Evolutionary conservation across 129 eudicot species (phyloP), one percentile per base, ranked within the genome.

Genomic region (Lactuca sativa): DNA sequence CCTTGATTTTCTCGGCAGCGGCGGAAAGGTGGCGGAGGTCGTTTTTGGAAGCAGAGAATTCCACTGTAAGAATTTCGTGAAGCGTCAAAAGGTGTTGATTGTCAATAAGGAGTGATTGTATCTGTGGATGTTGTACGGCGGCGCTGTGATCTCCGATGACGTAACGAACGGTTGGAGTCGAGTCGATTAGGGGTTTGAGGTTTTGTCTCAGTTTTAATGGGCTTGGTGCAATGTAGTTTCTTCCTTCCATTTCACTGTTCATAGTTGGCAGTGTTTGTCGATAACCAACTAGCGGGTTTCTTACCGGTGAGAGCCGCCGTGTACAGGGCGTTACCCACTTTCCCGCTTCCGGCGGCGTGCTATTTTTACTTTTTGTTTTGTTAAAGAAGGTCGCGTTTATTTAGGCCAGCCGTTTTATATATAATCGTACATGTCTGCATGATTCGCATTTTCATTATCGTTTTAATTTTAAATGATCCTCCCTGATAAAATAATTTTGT

Each of bases 11-110:
- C 4, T 56, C 65, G 65, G 80, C 80, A 30, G 79, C 25, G 68
- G 81, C 43, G 58, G 82, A 81, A 49, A 84, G 82, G 72, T 69
- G 85, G 57, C 77, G 93, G 48, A 89, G 75, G 17, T 86, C 83
- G 31, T 80, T 81, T 9, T 70, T 72, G 7, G 88, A 73, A 62
- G 69, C 59, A 58, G 82, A 49, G 38, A 86, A 76, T 13, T 89
- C 90, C 72, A 77, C 88, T 51, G 80, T 75, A 52, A 86, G 85
- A 11, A 81, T 69, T 40, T 72, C 90, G 69, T 84, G 80, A 4
- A 43, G 33, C 40, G 78, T 83, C 12, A 80, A 74, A 1, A 89
- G 78, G 8, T 79, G 82, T 36, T 82, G 89, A 14, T 86, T 84
- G 74, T 86, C 93, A 8, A 30, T 32, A 40, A 84, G 82, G 53